Evolutionary conservation across 139 green algal genomes (phyloP), one percentile per base, ranked within the genome.

Genomic region (Tetradesmus lagerheimii): DNA sequence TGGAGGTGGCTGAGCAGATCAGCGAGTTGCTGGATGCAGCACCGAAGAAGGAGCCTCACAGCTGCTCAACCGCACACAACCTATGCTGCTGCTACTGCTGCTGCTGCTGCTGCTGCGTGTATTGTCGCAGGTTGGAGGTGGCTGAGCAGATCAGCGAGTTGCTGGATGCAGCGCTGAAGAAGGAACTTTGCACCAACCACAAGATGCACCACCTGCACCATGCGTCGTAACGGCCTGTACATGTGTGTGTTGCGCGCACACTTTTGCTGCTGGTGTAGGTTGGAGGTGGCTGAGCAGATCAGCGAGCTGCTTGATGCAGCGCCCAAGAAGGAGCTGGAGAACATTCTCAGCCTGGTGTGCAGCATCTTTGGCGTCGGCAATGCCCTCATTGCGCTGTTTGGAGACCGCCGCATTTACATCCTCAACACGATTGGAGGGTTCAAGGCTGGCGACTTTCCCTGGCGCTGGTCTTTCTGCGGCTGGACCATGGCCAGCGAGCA

Each of bases 401-500:
- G 85, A 3, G 85, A 89, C 71, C 12, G 85, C 20, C 53, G 74
- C 0, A 83, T 89, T 3, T 89, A 84, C 71, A 89, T 89, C 45
- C 4, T 74, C 12, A 53, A 83, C 23, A 74, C 43, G 4, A 31
- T 76, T 1, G 85, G 85, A 5, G 85, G 43, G 23, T 89, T 89
- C 85, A 80, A 88, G 83, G 71, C n/a, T 20, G 85, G 85, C 9
- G 85, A 89, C 85, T 89, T 89, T 18, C 71, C 71, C 0, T 89
- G 85, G 85, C 85, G 85, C 12, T 77, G 45, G 43, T 62, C 31
- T 3, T 83, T 89, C 67, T 89, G 85, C 35, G 85, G 71, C 29
- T 89, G 85, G 85, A 89, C 85, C 8, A 89, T 89, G 85, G 85
- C 85, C 18, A 89, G 85, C 57, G 85, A 89, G 41, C 85, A 89